Evolutionary conservation across 2,329 filamentous ascomycete species (phyloP), one percentile per base, ranked within the genome.

Genomic region (Bipolaris zeicola): DNA sequence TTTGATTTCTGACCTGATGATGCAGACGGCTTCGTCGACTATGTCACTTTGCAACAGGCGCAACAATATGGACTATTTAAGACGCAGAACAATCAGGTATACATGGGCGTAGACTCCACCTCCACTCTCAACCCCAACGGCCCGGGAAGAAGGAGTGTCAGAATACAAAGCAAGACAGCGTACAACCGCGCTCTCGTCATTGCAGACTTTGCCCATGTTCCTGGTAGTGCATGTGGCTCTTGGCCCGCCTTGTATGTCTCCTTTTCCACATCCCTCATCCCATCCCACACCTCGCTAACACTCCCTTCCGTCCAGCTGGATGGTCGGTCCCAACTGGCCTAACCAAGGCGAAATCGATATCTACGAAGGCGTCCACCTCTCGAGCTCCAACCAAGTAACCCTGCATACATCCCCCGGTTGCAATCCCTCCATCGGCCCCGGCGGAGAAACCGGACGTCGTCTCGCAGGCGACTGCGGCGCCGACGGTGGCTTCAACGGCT

Each of bases 321-420:
- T 75, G 67, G 62, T 76, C 22, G 76, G 76, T 1, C 72, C 71
- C 4, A 73, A 75, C 55, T 78, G 76, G 76, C 76, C 76, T 5
- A 71, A 70, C 47, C 68, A 70, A 50, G 76, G 76, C 28, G 76
- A 78, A 55, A 67, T 71, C 14, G 73, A 72, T 48, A 71, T 71
- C 41, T 60, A 68, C 53, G 73, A 77, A 65, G 76, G 76, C 52
- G 75, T 78, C 20, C 73, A 78, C 57, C 59, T 73, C 4, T 71
- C 73, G 58, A 67, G 66, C 13, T 67, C 66, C 41, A 74, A 77
- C 51, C 72, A 75, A 61, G 67, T 76, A 45, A 76, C 75, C 0
- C 65, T 78, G 1, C 76, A 78, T 62, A 75, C 70, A 6, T 69
- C 70, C 1, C 61, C 72, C 2, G 73, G 71, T 16, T 77, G 75